Conservation (phyloP, 1,284 basidiomycete genomes). For the Sporisorium reilianum region DNA sequence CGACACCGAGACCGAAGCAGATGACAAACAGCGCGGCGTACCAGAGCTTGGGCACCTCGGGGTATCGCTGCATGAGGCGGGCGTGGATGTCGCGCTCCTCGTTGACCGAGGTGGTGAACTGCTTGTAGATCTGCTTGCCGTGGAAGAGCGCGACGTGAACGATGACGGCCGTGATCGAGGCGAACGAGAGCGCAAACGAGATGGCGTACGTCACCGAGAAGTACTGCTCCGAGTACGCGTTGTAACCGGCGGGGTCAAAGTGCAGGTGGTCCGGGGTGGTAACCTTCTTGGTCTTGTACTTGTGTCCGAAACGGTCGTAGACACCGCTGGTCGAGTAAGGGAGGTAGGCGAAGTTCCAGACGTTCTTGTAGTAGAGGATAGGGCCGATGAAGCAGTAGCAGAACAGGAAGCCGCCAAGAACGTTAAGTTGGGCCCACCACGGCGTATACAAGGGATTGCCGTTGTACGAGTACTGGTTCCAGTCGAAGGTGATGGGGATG, state of each 20-base stretch:
- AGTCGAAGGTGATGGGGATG: slow-evolving; percentile 61
- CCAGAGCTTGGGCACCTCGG: slow-evolving; percentile 77
- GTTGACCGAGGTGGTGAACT: slow-evolving; percentile 66
- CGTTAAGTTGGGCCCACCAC: slow-evolving; percentile 57
- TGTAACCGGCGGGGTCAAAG: slow-evolving; percentile 53
- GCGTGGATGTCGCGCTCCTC: slow-evolving; percentile 86
- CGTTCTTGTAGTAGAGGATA: slow-evolving; percentile 63
- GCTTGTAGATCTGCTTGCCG: slow-evolving; percentile 55
- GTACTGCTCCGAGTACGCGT: slow-evolving; percentile 61
- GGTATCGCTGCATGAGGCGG: slow-evolving; percentile 83
- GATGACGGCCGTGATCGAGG: slow-evolving; percentile 78
- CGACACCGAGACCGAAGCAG: slow-evolving; percentile 76
- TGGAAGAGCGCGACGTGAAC: slow-evolving; percentile 74
- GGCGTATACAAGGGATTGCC: slow-evolving; percentile 57
- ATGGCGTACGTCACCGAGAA: slow-evolving; percentile 78
- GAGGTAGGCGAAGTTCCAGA: slow-evolving; percentile 56
- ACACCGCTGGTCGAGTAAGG: slow-evolving; percentile 55
- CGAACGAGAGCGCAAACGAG: slow-evolving; percentile 76
- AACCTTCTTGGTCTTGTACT: slow-evolving; percentile 49
- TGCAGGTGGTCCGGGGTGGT: slow-evolving; percentile 34
- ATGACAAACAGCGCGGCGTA: slow-evolving; percentile 74
- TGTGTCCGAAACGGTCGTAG: slow-evolving; percentile 58
- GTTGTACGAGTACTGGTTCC: slow-evolving; percentile 55
- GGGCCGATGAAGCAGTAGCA: slow-evolving; percentile 59
- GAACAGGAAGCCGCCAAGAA: slow-evolving; percentile 52